A percentile compares a stretch with the other conserved stretches of the same genome.
These are phyloP conservation scores for Fraxinus latifolia DNA, from an alignment of 305 asterid genomes.

Conservation along the genomic window DNA sequence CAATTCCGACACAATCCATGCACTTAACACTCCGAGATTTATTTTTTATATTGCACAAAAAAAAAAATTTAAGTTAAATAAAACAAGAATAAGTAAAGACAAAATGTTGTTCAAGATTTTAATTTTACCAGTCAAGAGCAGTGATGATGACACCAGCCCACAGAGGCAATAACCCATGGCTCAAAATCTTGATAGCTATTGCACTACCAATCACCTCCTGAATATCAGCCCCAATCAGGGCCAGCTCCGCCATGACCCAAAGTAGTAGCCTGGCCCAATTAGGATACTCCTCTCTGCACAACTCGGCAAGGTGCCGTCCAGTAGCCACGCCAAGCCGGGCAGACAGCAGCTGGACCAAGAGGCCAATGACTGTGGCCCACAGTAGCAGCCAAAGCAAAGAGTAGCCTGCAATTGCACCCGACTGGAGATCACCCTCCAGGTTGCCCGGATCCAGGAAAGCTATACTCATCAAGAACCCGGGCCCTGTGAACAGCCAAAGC, in stretches of 20 bases:
- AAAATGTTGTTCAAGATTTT: neutral
- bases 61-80: neutral
- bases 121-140: constrained; percentile 73
- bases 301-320: constrained; percentile 85
- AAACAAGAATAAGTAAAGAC: neutral
- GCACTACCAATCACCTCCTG: constrained; percentile 98
- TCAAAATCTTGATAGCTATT: constrained; percentile 78
- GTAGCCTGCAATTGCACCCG: constrained; percentile 94
- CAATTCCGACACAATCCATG: neutral
- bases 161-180: constrained; percentile 66
- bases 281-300: constrained; percentile 92
- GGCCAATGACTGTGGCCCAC: constrained; percentile 95
- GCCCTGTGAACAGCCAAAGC: constrained; percentile 93
- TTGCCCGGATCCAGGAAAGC: constrained; percentile 95
- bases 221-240: constrained; percentile 83
- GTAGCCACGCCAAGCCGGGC: constrained; percentile 94
- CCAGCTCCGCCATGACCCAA: constrained; percentile 92
- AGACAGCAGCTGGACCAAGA: constrained; percentile 70
- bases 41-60: neutral
- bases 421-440: constrained; percentile 89
- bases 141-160: constrained; percentile 92
- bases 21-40: neutral
- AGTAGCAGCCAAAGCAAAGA: constrained; percentile 78
- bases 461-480: constrained; percentile 89
- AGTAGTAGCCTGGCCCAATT: constrained; percentile 75